Percentiles rank a stretch among this genome's conserved stretches.
These are phyloP conservation scores for Xylaria sp. DNA, from an alignment of 2,329 filamentous ascomycete genomes.

Conservation along the genomic window DNA sequence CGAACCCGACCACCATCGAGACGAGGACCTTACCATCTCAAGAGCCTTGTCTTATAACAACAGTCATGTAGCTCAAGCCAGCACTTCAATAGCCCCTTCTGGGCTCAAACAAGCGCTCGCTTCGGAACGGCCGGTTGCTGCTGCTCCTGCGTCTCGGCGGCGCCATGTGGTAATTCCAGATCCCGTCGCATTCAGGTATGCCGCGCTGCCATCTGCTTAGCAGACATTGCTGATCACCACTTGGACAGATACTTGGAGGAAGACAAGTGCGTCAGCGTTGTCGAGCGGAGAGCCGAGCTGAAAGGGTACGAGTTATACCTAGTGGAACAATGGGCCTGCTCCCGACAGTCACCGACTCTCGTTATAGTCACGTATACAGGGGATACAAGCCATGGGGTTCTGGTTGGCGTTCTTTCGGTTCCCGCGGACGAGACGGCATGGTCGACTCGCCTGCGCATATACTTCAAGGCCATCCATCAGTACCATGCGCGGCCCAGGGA, in stretches of 20 bases:
- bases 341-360: slow-evolving; percentile 85
- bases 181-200: slow-evolving; percentile 61
- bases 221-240: slow-evolving; percentile 7
- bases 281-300: slow-evolving; percentile 73
- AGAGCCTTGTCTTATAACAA: slow-evolving; percentile 41
- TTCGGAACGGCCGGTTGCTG: slow-evolving; percentile 33
- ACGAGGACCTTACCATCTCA: slow-evolving; percentile 47
- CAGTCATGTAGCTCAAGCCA: slow-evolving; percentile 32
- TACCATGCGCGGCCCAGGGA: slow-evolving; percentile 85
- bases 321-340: slow-evolving; percentile 98
- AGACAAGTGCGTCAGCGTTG: slow-evolving; percentile 75
- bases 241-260: slow-evolving; percentile 76
- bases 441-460: slow-evolving; percentile 79
- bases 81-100: slow-evolving; percentile 32
- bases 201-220: background rate
- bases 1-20: slow-evolving; percentile 44
- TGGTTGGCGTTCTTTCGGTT: slow-evolving; percentile 80
- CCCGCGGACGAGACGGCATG: slow-evolving; percentile 80
- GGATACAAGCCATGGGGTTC: slow-evolving; percentile 77
- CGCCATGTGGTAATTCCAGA: slow-evolving; percentile 63
- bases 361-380: slow-evolving; percentile 94
- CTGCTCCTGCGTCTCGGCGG: slow-evolving; percentile 39
- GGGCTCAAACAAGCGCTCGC: slow-evolving; percentile 24
- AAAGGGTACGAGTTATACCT: slow-evolving; percentile 91
- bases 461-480: slow-evolving; percentile 84